Evolutionary conservation across 306 rosid species (phyloP), one percentile per base, ranked within the genome.

Genomic region (Glycine latifolia): DNA sequence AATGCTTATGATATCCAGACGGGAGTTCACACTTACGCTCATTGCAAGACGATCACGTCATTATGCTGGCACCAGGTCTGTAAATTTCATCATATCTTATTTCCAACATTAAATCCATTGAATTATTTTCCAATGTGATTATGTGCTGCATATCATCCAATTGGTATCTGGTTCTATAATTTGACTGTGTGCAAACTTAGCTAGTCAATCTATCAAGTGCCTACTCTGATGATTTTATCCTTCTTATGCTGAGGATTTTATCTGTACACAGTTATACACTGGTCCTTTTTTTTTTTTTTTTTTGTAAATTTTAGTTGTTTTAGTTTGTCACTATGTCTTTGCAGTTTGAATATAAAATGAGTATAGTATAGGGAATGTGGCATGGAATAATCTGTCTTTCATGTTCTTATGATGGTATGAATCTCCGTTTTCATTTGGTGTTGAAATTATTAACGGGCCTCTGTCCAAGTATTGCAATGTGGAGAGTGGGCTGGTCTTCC

Each of bases 1-100:
- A 71, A 90, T 87, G 35, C 91, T 96, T 82, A 79, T 82, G 65
- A 75, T 89, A 77, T 88, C 91, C 59, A 93, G 94, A 44, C 86
- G 87, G 81, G 87, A 91, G 81, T 88, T 96, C 83, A 88, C 87
- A 76, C 85, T 93, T 77, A 92, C 92, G 54, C 92, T 96, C 81
- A 96, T 96, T 87, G 95, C 97, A 7, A 93, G 99, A 72, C 95
- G 99, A 58, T 96, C 99, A 37, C 99, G 99, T 47, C 99, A 96
- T 84, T 96, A 91, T 89, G 99, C 98, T 75, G 99, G 99, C 82
- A 96, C 99, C 79, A 92, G 99, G 99, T 96, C 46, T 68, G 88
- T 65, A 17, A 77, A 48, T 44, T 81, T 46, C 75, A 39, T 60
- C 7, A 5, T 62, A 44, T 78, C 59, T 65, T 75, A 52, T 81